Base-by-base conservation (phyloP, 83 land plant genomes). In the Isoetes engelmannii region DNA sequence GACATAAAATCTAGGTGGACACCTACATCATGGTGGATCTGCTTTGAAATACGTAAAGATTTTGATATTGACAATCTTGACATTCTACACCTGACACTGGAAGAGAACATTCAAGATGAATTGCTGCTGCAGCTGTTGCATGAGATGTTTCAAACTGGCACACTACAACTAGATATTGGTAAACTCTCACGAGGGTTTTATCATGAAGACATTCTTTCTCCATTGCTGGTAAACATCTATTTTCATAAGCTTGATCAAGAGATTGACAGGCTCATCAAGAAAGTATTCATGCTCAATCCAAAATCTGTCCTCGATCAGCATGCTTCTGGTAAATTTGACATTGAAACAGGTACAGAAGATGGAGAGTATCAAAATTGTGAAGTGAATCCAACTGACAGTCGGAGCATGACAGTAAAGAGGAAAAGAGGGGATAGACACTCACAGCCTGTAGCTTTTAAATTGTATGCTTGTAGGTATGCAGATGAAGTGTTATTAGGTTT, bases 21-120 rank as follows among this genome's bases (percentile, higher is more conserved):
- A 15, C 83, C 81, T 41, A 85, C 85, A 15, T 75, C 47, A 46
- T 87, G 88, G 91, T 87, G 91, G 91, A 78, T 85, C 72, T 65
- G 54, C 17, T 77, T 85, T 69, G 53, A 13, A 5, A 67, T 87
- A 56, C 56, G 48, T n/a, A 65, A 65, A 7, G 42, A 67, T 15
- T 85, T 87, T 68, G 79, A 66, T 21, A 4, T 7, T 10, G 42
- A 44, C 15, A 73, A 83, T 47, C 75, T 85, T 18, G 9, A 55
- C 19, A 78, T 60, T 44, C 65, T 87, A 68, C 64, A 61, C 41
- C 56, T 57, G 8, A 68, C 78, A 5, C 18, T 87, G 4, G 73
- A 43, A 13, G 78, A 74, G 19, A 85, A 82, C 72, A 83, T 87
- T 44, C 74, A 72, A 10, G 91, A 87, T 70, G 15, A 12, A 4